Evolutionary conservation across 805 yeast species (phyloP), one percentile per base, ranked within the genome.

Genomic region (Candida insectalens): DNA sequence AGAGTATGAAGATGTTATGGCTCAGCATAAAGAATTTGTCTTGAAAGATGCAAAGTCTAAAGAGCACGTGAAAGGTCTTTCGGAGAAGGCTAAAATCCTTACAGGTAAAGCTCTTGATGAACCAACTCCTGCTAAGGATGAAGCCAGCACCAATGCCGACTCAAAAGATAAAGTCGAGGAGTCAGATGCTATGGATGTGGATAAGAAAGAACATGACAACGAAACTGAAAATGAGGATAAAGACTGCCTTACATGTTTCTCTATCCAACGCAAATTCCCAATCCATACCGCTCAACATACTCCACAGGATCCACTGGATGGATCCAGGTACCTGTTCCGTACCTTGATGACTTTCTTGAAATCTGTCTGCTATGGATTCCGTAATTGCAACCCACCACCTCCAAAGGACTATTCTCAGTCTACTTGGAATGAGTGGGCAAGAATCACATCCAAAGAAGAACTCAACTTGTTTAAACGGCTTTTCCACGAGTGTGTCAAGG

Each of bases 291-390:
- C 72, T 7, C 73, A 72, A 25, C 65, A 58, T 3, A 50, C 68
- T 1, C 61, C 65, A 15, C 61, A 72, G 20, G 89, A 83, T 42
- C 83, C 88, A 10, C 62, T 84, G 34, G 85, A 85, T 46, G 96
- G 88, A 51, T 89, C 96, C 1, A 72, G 94, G 29, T 83, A 83
- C 46, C 60, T 92, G 20, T 85, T 87, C 69, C 74, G 89, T 43
- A 87, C 95, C 4, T 61, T 94, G 35, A 74, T 92, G 79, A 82
- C 88, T 4, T 92, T 92, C 51, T 63, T 92, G 48, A 85, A 88
- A 52, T 83, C 96, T 0, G 82, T 87, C 28, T 81, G 89, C 47
- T 83, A 79, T 55, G 95, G 95, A 3, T 63, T 94, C 43, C 87
- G 85, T 51, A 77, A 77, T 34, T 87, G 95, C 52, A 89, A 88